phyloP scores from a whole-genome alignment of 2,329 filamentous ascomycete genomes.

The Aspergillus unguis region DNA sequence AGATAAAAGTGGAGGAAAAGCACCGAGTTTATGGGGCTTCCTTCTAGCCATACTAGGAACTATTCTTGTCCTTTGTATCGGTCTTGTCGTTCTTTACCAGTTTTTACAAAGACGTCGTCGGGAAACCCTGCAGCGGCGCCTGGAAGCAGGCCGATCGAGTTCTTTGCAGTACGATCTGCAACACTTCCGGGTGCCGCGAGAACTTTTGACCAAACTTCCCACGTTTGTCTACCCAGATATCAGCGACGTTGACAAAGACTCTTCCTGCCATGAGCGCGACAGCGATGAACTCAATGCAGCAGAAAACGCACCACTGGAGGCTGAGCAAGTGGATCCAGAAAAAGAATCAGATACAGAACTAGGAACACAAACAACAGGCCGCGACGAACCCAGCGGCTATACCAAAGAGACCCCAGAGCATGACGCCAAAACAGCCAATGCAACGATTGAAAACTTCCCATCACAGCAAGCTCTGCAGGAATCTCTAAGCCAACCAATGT shows the following conservation, averaged over 20 bases:
- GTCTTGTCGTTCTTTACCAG: constrained; percentile 69
- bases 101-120: constrained; percentile 70
- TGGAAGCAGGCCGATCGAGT: constrained; percentile 76
- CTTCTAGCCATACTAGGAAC: constrained; percentile 73
- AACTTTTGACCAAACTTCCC: constrained; percentile 70
- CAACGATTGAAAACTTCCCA: not conserved
- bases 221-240: constrained; percentile 66
- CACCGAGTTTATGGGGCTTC: constrained; percentile 81
- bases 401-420: not conserved
- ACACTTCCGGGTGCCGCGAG: constrained; percentile 69
- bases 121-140: constrained; percentile 63
- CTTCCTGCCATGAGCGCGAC: not conserved
- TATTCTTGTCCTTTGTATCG: constrained; percentile 65
- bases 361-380: too few species aligned
- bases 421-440: not conserved
- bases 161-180: constrained; percentile 83
- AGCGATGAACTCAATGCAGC: not conserved
- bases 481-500: not conserved
- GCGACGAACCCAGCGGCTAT: too few species aligned
- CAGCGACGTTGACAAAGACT: constrained; percentile 14
- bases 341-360: not conserved
- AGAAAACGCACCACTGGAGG: not conserved
- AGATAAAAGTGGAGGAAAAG: constrained; percentile 28
- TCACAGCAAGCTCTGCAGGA: not conserved
- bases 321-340: not conserved